A percentile compares a stretch with the other conserved stretches of the same genome.
These are phyloP conservation scores for Capsicum rhomboideum DNA, from an alignment of 257 asterid genomes.

Conservation along the genomic window DNA sequence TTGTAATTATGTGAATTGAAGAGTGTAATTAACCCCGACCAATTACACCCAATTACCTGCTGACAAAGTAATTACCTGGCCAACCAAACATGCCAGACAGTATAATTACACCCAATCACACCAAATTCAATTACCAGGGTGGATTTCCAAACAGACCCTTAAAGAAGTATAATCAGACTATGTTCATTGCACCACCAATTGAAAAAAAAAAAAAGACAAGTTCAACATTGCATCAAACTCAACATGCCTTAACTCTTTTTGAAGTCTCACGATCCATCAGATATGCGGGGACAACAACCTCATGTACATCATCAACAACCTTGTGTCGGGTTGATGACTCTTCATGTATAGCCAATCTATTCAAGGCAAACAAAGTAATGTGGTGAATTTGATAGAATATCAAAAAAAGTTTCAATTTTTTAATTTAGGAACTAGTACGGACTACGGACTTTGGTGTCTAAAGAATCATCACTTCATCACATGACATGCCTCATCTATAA, in stretches of 20 bases:
- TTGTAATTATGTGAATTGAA: too few relatives aligned
- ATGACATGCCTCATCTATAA: too few relatives aligned
- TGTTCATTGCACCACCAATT: background rate
- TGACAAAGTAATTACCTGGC: too few relatives aligned
- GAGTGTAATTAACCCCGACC: too few relatives aligned
- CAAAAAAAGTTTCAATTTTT: background rate
- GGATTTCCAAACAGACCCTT: too few relatives aligned
- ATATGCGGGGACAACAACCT: slow-evolving; percentile 76
- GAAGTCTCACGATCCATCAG: slow-evolving; percentile 94
- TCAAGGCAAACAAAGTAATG: background rate
- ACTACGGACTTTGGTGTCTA: too few relatives aligned
- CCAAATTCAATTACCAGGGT: too few relatives aligned
- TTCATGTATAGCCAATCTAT: slow-evolving; percentile 81
- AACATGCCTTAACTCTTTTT: slow-evolving; percentile 71
- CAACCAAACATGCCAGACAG: too few relatives aligned
- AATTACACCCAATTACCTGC: too few relatives aligned
- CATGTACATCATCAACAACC: slow-evolving; percentile 82
- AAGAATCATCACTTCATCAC: too few relatives aligned
- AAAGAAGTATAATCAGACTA: background rate
- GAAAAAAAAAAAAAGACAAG: background rate
- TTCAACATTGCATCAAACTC: background rate
- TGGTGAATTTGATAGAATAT: background rate
- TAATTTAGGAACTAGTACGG: background rate
- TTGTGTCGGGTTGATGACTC: slow-evolving; percentile 73
- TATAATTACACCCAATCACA: too few relatives aligned